phyloP scores from a whole-genome alignment of 1,139 yeast genomes.

The Magnusiomyces magnusii region DNA sequence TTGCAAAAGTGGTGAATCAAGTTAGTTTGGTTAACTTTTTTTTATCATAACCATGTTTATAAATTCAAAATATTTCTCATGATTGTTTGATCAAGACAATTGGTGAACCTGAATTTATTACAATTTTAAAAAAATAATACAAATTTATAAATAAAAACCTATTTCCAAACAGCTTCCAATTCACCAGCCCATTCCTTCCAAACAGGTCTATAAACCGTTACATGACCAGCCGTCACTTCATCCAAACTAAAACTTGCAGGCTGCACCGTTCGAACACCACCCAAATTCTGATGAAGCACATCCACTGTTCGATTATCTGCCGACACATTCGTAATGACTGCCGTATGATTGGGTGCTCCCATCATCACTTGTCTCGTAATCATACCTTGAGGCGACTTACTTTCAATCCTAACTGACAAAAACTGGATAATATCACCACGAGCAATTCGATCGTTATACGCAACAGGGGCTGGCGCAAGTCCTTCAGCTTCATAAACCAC shows the following conservation, averaged over 20 bases:
- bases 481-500: conserved; percentile 38
- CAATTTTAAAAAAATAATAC: too few species aligned
- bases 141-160: neutral
- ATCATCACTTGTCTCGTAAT: conserved; percentile 24
- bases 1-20: conserved; percentile 7
- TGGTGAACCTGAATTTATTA: too few species aligned
- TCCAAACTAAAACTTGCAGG: conserved; percentile 41
- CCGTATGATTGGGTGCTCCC: conserved; percentile 66
- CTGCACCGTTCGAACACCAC: conserved; percentile 44
- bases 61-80: too few species aligned
- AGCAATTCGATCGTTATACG: conserved; percentile 30
- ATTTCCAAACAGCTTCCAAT: conserved; percentile 39
- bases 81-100: too few species aligned
- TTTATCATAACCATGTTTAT: too few species aligned
- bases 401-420: conserved; percentile 40
- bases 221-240: conserved; percentile 42
- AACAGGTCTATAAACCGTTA: conserved; percentile 50
- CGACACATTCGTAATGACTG: conserved; percentile 42
- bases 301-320: conserved; percentile 31
- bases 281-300: conserved; percentile 57
- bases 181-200: conserved; percentile 48
- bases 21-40: neutral
- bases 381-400: conserved; percentile 20
- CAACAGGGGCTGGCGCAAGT: conserved; percentile 26
- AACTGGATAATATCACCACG: conserved; percentile 45